These are phyloP conservation scores for Candida endomychidarum DNA, from an alignment of 805 yeast species.

Conservation along the genomic window DNA sequence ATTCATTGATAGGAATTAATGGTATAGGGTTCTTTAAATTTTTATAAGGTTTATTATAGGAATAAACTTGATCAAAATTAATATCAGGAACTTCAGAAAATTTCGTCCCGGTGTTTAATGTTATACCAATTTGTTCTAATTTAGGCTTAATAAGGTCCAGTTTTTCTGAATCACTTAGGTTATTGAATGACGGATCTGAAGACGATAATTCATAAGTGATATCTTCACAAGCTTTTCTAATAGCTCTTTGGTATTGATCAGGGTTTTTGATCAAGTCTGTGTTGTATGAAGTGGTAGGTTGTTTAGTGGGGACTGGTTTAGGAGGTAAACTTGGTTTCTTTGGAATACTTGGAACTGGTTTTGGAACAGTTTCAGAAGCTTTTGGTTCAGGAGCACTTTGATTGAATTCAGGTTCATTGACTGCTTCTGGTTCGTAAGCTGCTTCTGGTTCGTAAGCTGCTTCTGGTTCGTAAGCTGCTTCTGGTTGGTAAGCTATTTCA, in stretches of 20 bases:
- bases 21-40: slow-evolving; percentile 33
- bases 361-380: not conserved
- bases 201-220: slow-evolving; percentile 36
- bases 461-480: slow-evolving; percentile 33
- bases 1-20: slow-evolving; percentile 40
- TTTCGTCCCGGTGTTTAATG: slow-evolving; percentile 25
- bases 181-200: slow-evolving; percentile 34
- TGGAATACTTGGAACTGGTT: slow-evolving; percentile 13
- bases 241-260: slow-evolving; percentile 14
- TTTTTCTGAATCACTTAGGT: slow-evolving; percentile 36
- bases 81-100: slow-evolving; percentile 12
- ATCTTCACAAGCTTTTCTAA: slow-evolving; percentile 36
- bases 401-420: not conserved
- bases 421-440: not conserved
- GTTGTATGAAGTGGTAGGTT: not conserved
- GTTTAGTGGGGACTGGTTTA: slow-evolving; percentile 22
- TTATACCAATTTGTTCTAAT: slow-evolving; percentile 40
- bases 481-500: slow-evolving; percentile 6
- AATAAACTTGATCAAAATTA: slow-evolving; percentile 47
- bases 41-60: slow-evolving; percentile 36
- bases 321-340: slow-evolving; percentile 23
- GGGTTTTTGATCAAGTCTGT: slow-evolving; percentile 8
- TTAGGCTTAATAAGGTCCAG: slow-evolving; percentile 30
- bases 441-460: slow-evolving; percentile 3
- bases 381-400: slow-evolving; percentile 3